Percentiles rank a stretch among this genome's conserved stretches.
phyloP scores from a whole-genome alignment of 176 grass and related monocot species.

The Themeda triandra region DNA sequence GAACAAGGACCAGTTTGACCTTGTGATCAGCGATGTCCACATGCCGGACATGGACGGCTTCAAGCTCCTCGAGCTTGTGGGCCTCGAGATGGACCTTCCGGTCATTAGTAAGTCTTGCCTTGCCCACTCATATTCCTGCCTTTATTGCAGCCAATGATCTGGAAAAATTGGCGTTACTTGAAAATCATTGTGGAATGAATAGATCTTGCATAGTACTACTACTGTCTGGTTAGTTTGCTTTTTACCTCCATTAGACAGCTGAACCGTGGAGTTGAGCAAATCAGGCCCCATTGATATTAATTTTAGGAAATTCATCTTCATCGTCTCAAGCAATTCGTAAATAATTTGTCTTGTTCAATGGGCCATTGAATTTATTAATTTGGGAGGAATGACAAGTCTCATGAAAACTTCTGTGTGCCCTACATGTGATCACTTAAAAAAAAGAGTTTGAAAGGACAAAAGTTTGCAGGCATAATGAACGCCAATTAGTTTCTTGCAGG shows the following conservation, averaged over 20 bases:
- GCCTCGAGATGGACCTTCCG: conserved; percentile 90
- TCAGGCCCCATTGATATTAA: too few relatives aligned
- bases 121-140: neutral
- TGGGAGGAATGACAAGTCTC: neutral
- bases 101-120: conserved; percentile 72
- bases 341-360: neutral
- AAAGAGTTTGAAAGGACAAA: conserved; percentile 1
- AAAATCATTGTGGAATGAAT: conserved; percentile 19
- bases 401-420: neutral
- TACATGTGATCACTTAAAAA: neutral
- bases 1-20: conserved; percentile 79
- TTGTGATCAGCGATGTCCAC: conserved; percentile 90
- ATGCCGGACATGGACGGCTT: conserved; percentile 98
- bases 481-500: conserved; percentile 15
- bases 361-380: neutral
- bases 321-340: neutral
- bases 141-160: conserved; percentile 5
- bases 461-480: neutral
- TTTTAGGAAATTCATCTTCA: neutral
- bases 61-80: conserved; percentile 78
- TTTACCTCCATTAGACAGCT: neutral
- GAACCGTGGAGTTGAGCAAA: neutral
- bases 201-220: conserved; percentile 15
- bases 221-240: neutral
- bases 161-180: neutral